Conservation (phyloP, 805 yeast genomes). For the Barnettozyma californica region DNA sequence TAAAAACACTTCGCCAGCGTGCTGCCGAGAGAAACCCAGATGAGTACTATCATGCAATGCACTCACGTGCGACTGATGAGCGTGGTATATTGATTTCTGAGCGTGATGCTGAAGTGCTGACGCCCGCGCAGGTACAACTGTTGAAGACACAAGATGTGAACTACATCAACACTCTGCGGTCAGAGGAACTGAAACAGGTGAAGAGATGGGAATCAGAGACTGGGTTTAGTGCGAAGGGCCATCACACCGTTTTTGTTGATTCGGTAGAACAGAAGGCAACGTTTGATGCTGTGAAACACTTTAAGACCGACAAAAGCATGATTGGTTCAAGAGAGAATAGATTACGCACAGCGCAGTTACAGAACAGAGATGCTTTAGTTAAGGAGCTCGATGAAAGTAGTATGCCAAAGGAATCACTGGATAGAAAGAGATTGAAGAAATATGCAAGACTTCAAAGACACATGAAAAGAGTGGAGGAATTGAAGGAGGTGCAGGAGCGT, state of each 20-base stretch:
- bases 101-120: constrained; percentile 54
- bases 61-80: constrained; percentile 57
- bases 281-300: constrained; percentile 61
- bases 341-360: constrained; percentile 55
- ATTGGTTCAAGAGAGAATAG: constrained; percentile 67
- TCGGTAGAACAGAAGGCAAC: constrained; percentile 44
- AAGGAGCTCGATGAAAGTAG: constrained; percentile 21
- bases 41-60: constrained; percentile 96
- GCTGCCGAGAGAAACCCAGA: constrained; percentile 80
- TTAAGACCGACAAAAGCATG: constrained; percentile 64
- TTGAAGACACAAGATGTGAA: constrained; percentile 88
- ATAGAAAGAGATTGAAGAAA: constrained; percentile 55
- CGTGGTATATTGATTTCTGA: constrained; percentile 65
- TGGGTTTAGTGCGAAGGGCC: constrained; percentile 54
- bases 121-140: constrained; percentile 72
- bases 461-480: constrained; percentile 63
- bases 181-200: constrained; percentile 61
- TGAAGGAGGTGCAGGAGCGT: constrained; percentile 60
- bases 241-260: constrained; percentile 85
- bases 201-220: constrained; percentile 42
- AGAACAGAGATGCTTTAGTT: constrained; percentile 26
- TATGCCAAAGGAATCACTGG: constrained; percentile 34
- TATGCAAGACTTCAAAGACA: constrained; percentile 56
- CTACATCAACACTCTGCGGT: constrained; percentile 73
- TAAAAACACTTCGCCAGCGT: constrained; percentile 69